Percentiles rank a stretch among this genome's conserved stretches.
Conservation (phyloP, 305 asterid species). For the Fraxinus baroniana region DNA sequence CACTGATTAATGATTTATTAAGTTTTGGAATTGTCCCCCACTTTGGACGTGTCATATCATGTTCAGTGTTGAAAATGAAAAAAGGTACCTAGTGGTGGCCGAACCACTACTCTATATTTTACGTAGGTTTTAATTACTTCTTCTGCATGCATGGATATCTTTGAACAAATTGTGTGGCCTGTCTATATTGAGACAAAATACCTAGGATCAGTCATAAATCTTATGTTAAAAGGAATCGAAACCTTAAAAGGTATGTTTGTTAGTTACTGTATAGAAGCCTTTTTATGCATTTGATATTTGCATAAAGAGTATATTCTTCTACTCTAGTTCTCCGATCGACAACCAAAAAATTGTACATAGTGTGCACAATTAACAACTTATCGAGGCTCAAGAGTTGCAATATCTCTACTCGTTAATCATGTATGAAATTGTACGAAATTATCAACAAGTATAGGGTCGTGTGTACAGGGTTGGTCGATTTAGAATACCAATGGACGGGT, state of each 20-base stretch:
- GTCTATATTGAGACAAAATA: background rate
- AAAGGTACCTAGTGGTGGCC: background rate
- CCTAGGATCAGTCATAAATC: background rate
- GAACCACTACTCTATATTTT: background rate
- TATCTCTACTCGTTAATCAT: background rate
- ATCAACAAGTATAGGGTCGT: background rate
- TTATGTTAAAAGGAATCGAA: background rate
- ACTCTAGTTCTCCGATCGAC: background rate
- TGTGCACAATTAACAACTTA: background rate
- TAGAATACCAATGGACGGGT: slow-evolving; percentile 80
- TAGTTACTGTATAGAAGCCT: background rate
- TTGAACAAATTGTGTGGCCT: background rate
- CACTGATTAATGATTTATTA: slow-evolving; percentile 11
- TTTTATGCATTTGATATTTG: background rate
- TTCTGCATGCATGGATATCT: slow-evolving; percentile 4
- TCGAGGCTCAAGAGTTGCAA: background rate
- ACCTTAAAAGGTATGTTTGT: background rate
- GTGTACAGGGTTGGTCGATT: slow-evolving; percentile 81
- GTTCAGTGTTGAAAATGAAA: slow-evolving; percentile 16
- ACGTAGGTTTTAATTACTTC: slow-evolving; percentile 2
- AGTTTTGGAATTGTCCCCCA: slow-evolving; percentile 2
- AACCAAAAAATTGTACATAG: background rate
- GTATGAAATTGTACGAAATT: background rate
- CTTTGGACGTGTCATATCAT: slow-evolving; percentile 5
- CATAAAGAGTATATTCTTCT: background rate